Conservation (phyloP, 2,329 filamentous ascomycete species). For the Phyllosticta ampelicida region DNA sequence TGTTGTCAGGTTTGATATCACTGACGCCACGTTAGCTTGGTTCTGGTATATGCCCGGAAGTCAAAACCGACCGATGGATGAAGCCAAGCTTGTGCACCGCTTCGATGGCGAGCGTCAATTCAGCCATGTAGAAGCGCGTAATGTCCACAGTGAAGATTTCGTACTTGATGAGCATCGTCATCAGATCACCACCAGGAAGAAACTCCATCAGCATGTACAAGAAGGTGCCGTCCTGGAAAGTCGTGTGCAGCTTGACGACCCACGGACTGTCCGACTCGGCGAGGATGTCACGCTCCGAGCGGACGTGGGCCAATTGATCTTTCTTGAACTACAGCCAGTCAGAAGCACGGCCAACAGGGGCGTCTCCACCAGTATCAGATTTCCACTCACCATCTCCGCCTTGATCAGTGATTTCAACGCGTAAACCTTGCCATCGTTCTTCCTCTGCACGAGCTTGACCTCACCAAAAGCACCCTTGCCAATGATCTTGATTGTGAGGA, state of each 20-base stretch:
- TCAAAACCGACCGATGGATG: constrained; percentile 72
- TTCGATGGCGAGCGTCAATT: constrained; percentile 96
- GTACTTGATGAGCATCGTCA: constrained; percentile 99
- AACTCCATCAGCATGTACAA: constrained; percentile 99
- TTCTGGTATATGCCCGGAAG: background rate
- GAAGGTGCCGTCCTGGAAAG: constrained; percentile 93
- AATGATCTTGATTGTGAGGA: constrained; percentile 93
- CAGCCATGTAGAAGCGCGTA: constrained; percentile 97
- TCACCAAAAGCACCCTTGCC: constrained; percentile 98
- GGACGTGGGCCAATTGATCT: constrained; percentile 93
- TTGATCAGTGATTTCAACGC: constrained; percentile 98
- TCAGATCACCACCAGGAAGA: constrained; percentile 91
- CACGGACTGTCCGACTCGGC: constrained; percentile 99
- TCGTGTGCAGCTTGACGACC: constrained; percentile 97
- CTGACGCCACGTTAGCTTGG: constrained; percentile 38
- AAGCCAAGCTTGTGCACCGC: constrained; percentile 96
- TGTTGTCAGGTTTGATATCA: constrained; percentile 99
- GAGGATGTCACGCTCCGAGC: constrained; percentile 92
- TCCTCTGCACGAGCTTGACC: constrained; percentile 94
- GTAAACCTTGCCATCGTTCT: constrained; percentile 92
- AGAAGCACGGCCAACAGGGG: background rate
- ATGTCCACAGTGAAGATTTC: constrained; percentile 99
- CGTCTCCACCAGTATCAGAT: background rate
- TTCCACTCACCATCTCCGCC: constrained; percentile 65
- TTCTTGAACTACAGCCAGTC: constrained; percentile 62